Evolutionary conservation across 2,329 filamentous ascomycete genomes (phyloP).

Genomic region (Aspergillus sojae): DNA sequence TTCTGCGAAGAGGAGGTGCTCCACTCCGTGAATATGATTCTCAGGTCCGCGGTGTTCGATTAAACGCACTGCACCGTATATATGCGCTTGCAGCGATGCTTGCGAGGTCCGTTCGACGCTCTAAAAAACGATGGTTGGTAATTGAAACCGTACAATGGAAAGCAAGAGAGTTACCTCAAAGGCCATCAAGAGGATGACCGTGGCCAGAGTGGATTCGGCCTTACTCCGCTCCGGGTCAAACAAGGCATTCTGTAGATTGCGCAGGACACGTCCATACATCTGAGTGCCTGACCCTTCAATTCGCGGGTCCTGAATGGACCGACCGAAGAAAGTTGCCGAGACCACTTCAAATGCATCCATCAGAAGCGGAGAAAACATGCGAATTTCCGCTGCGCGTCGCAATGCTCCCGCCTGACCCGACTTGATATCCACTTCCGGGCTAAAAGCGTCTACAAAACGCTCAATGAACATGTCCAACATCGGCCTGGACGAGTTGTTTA

Average conservation of each 20-base stretch:
- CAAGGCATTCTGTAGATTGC: constrained; percentile 40
- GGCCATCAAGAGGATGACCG: constrained; percentile 40
- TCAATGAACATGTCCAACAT: constrained; percentile 41
- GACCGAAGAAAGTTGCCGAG: constrained; percentile 43
- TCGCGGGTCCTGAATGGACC: constrained; percentile 36
- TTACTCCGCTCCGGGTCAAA: constrained; percentile 39
- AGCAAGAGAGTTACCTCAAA: constrained; percentile 34
- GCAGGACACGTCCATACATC: constrained; percentile 38
- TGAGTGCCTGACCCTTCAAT: constrained; percentile 38
- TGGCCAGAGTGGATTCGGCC: constrained; percentile 42
- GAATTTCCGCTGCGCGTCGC: constrained; percentile 40
- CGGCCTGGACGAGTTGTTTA: constrained; percentile 25
- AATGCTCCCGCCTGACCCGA: constrained; percentile 40
- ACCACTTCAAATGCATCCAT: constrained; percentile 41
- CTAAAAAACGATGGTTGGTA: constrained; percentile 19
- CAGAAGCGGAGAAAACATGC: constrained; percentile 44
- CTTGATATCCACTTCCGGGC: constrained; percentile 39
- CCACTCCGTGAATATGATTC: constrained; percentile 43
- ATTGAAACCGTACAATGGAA: not conserved
- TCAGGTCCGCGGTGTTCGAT: constrained; percentile 44
- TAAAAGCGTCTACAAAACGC: constrained; percentile 45
- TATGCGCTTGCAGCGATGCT: constrained; percentile 35
- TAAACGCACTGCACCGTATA: constrained; percentile 38
- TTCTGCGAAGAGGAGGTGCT: constrained; percentile 42
- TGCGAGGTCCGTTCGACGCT: constrained; percentile 42